These are phyloP conservation scores for Amaranthus cruentus DNA, from an alignment of 148 eudicot genomes.

Conservation along the genomic window DNA sequence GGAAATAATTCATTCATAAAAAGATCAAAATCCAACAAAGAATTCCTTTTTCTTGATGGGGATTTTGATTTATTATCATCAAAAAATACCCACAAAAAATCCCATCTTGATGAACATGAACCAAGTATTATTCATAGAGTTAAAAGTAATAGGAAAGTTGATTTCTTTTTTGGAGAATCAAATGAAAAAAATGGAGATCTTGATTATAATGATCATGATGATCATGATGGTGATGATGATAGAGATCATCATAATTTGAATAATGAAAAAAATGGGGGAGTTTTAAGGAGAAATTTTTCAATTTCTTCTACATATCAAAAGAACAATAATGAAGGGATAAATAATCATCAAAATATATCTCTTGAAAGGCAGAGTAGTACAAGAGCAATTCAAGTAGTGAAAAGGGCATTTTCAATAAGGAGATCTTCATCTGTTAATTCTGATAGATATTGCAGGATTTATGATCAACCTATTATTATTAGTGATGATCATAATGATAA, in stretches of 20 bases:
- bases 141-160: not conserved
- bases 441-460: conserved; percentile 27
- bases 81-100: not conserved
- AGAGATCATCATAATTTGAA: not conserved
- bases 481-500: too few relatives aligned
- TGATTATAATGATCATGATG: too few relatives aligned
- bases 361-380: conserved; percentile 31
- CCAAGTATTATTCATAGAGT: not conserved
- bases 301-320: not conserved
- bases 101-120: conserved; percentile 9
- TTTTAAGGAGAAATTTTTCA: too few relatives aligned
- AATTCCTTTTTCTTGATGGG: conserved; percentile 25
- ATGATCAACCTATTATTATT: conserved; percentile 24
- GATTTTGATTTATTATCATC: conserved; percentile 17
- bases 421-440: conserved; percentile 30
- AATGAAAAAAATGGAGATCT: not conserved
- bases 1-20: conserved; percentile 19
- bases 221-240: not conserved
- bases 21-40: conserved; percentile 26
- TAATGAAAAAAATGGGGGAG: too few relatives aligned
- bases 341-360: not conserved
- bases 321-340: not conserved
- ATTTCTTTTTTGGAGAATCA: conserved; percentile 1
- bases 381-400: conserved; percentile 28
- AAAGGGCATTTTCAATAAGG: conserved; percentile 26